phyloP scores from a whole-genome alignment of 1,284 basidiomycete genomes.

The Fistulina hepatica region DNA sequence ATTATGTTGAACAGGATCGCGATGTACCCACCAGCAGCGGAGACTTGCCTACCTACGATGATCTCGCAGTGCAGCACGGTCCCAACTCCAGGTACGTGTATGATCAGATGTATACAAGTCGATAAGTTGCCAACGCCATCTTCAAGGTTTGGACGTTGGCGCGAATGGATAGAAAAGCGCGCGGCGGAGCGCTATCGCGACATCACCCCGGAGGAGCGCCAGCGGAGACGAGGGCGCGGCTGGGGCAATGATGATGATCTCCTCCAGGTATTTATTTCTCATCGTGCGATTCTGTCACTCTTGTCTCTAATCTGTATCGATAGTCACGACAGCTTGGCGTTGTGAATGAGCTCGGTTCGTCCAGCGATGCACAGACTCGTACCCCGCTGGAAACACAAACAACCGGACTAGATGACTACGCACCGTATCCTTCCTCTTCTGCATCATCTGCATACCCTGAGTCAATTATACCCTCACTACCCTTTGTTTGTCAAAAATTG shows the following conservation, averaged over 20 bases:
- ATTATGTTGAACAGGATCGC: slow-evolving; percentile 42
- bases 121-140: background rate
- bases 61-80: slow-evolving; percentile 57
- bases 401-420: slow-evolving; percentile 14
- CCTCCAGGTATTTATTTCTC: slow-evolving; percentile 5
- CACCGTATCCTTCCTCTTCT: slow-evolving; percentile 16
- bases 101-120: slow-evolving; percentile 16
- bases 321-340: too few relatives aligned
- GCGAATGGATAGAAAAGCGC: slow-evolving; percentile 76
- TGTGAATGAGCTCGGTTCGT: too few relatives aligned
- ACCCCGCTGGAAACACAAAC: too few relatives aligned
- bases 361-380: too few relatives aligned
- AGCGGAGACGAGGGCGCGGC: slow-evolving; percentile 49
- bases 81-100: slow-evolving; percentile 60
- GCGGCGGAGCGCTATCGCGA: slow-evolving; percentile 72
- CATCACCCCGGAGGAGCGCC: slow-evolving; percentile 44
- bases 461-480: slow-evolving; percentile 31
- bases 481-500: slow-evolving; percentile 39
- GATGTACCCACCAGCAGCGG: slow-evolving; percentile 31
- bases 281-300: too few relatives aligned
- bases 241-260: slow-evolving; percentile 48
- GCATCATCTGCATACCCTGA: slow-evolving; percentile 33
- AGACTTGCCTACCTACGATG: slow-evolving; percentile 66
- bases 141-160: slow-evolving; percentile 68
- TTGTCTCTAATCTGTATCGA: too few relatives aligned